These are phyloP conservation scores for Panaeolus papilionaceus DNA, from an alignment of 768 basidiomycete species.

Conservation along the genomic window DNA sequence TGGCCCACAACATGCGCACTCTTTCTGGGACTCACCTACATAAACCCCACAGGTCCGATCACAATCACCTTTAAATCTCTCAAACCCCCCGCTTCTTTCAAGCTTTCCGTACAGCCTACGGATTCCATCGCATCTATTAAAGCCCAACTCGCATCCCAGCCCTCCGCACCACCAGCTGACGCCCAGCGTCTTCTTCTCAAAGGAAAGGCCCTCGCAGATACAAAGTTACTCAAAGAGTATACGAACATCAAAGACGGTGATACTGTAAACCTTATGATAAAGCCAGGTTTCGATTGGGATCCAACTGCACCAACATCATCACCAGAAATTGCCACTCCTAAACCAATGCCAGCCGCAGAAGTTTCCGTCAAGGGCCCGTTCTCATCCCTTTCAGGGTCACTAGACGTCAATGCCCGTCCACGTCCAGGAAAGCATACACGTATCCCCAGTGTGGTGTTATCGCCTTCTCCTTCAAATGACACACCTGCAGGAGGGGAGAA, in stretches of 20 bases:
- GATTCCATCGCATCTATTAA: constrained; percentile 88
- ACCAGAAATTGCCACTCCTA: constrained; percentile 21
- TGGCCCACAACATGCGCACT: constrained; percentile 1
- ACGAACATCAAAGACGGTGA: constrained; percentile 73
- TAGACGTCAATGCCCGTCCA: constrained; percentile 33
- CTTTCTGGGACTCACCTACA: constrained; percentile 15
- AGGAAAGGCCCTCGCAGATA: constrained; percentile 92
- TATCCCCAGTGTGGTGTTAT: constrained; percentile 80
- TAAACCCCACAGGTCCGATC: constrained; percentile 50
- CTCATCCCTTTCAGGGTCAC: constrained; percentile 33
- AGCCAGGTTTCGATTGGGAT: constrained; percentile 75
- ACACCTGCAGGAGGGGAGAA: constrained; percentile 44
- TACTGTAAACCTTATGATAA: constrained; percentile 86
- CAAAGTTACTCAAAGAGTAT: constrained; percentile 92
- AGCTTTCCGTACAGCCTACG: constrained; percentile 76
- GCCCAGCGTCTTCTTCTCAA: constrained; percentile 88
- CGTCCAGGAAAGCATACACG: constrained; percentile 59
- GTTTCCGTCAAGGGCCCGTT: constrained; percentile 27
- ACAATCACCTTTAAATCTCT: constrained; percentile 87
- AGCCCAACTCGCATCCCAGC: constrained; percentile 66
- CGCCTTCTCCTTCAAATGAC: constrained; percentile 71
- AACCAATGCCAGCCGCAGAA: constrained; percentile 22
- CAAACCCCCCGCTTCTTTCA: constrained; percentile 83
- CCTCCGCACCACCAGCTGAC: constrained; percentile 78
- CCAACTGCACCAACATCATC: constrained; percentile 44